Evolutionary conservation across 1,284 basidiomycete genomes (phyloP), one percentile per base, ranked within the genome.

Genomic region (Laetiporus sulphureus): DNA sequence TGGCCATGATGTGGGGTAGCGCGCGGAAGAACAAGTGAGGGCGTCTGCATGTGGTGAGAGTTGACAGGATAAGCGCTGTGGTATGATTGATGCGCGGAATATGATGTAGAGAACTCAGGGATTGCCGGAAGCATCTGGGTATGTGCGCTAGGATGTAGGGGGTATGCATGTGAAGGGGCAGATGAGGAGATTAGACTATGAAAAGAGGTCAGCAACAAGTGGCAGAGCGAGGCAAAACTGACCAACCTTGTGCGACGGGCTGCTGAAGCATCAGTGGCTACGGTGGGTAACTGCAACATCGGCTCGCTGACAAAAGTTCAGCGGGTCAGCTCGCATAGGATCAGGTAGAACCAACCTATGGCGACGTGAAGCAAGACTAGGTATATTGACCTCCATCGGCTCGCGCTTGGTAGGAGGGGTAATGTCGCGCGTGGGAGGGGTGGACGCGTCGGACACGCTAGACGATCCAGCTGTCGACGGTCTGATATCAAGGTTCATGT

Each of bases 391-490:
- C 45, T 83, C 79, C 40, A 62, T 47, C 40, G 70, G 67, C 23
- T 65, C 65, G 35, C 72, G 69, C 49, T 68, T 68, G n/a, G n/a
- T n/a, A 12, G 79, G 76, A 23, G 82, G 79, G 1, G 76, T 75
- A 47, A 64, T 71, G 43, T 79, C 75, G 37, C 79, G 71, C 20
- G 74, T 79, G 5, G 80, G 78, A 32, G 82, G 80, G 12, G 80
- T 79, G 32, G 77, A 77, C 3, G 70, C 62, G 38, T 79, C 77
- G 11, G 79, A 81, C 18, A 78, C 42, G 16, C 75, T 72, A 5
- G 79, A 77, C 20, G 78, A 81, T 18, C 72, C 73, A 8, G 78
- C 76, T 13, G 81, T 82, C 2, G 78, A 82, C 11, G 79, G 77
- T 20, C 76, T 63, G 30, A 68, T 69, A 41, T 79, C 77, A 32